Evolutionary conservation across 2,329 filamentous ascomycete genomes (phyloP), one percentile per base, ranked within the genome.

Genomic region (Diaporthe humulicola): DNA sequence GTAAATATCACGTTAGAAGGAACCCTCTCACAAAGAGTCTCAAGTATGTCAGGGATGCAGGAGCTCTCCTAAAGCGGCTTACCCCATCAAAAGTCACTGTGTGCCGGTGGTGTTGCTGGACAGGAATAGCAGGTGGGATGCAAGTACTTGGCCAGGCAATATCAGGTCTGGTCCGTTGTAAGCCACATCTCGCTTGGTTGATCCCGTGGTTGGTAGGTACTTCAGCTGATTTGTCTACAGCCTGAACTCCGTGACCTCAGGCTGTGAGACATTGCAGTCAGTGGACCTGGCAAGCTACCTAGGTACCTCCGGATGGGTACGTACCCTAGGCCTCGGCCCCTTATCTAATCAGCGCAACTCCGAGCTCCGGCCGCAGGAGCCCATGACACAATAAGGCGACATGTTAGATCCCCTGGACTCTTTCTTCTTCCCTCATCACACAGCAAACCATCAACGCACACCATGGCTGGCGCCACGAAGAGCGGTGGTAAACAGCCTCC

Each of bases 341-440:
- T 73, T 70, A 73, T 73, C 72, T 73, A 25, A 73, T 73, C 72
- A 54, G 54, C 64, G 1, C 58, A 67, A 28, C 45, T 61, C 71
- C 48, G 71, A 56, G 60, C 60, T 58, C 30, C 58, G 60, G 71
- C 58, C 48, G 22, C 50, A 38, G 25, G 45, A 64, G 36, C 38
- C 38, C 38, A 42, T 72, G 70, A 72, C 57, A 64, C 70, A 54
- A 72, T 64, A 64, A 54, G 48, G 38, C 70, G 70, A 72, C 52
- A 50, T 72, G 36, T 38, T 48, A 33, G 33, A 33, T 25, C 61
- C 71, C 25, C 30, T 40, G 22, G 15, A 14, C 28, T 52, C 28
- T 19, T 17, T 40, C 45, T 15, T 48, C 25, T n/a, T 42, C 40
- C 36, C 19, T 45, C 40, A 7, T n/a, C 25, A 14, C 17, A 33